Evolutionary conservation across 768 basidiomycete genomes (phyloP).

Genomic region (Coprinellus micaceus): DNA sequence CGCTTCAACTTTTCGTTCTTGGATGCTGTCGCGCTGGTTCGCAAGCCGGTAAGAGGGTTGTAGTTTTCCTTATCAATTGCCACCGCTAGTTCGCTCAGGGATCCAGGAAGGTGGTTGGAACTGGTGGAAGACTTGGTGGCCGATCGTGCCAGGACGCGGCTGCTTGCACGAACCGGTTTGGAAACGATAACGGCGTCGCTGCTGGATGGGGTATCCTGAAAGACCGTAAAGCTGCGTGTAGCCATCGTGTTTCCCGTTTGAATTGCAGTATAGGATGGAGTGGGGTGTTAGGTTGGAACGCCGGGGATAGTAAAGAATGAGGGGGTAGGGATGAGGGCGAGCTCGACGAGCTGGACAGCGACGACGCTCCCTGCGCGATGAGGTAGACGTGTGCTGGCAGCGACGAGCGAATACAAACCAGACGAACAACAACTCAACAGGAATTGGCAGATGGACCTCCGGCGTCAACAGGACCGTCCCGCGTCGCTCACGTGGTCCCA

Average conservation of each 20-base stretch:
- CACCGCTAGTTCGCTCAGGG: constrained; percentile 27
- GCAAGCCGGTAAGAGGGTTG: constrained; percentile 69
- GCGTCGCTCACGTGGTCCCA: neutral
- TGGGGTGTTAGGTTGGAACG: constrained; percentile 17
- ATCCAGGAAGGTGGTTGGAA: constrained; percentile 19
- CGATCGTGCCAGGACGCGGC: constrained; percentile 29
- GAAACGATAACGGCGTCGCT: constrained; percentile 19
- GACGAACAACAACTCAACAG: neutral
- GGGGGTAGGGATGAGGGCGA: neutral
- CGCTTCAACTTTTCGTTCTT: constrained; percentile 52
- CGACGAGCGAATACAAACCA: constrained; percentile 2
- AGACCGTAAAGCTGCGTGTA: constrained; percentile 58
- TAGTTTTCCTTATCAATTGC: constrained; percentile 74
- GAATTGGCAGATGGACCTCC: neutral
- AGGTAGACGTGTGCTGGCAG: neutral
- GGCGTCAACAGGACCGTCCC: neutral
- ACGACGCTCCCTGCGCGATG: neutral
- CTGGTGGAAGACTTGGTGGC: constrained; percentile 26
- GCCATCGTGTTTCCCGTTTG: constrained; percentile 39
- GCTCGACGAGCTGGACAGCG: neutral
- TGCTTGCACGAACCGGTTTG: constrained; percentile 27
- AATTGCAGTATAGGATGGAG: constrained; percentile 16
- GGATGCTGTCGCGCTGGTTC: constrained; percentile 36
- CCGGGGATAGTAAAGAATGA: constrained; percentile 7
- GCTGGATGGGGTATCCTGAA: constrained; percentile 49